Conservation (phyloP, 2,329 filamentous ascomycete species). For the Ophiostoma sp. region DNA sequence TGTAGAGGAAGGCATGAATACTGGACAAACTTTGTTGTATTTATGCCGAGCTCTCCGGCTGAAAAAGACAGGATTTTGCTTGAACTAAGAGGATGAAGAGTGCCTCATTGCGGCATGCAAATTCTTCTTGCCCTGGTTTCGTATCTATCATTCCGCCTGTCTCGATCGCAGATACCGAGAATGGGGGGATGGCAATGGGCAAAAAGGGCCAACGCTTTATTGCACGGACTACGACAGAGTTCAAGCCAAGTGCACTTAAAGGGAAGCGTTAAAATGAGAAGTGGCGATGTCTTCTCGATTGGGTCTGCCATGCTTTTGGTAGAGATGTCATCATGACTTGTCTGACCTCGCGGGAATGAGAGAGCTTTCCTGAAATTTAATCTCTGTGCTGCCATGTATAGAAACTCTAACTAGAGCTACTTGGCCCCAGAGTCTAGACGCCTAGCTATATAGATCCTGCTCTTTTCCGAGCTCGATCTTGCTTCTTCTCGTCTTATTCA, state of each 20-base stretch:
- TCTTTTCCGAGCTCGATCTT: neutral
- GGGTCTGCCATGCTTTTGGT: too few relatives aligned
- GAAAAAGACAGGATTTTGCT: neutral
- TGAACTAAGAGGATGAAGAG: neutral
- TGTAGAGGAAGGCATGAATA: neutral
- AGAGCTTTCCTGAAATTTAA: neutral
- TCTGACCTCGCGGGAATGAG: neutral
- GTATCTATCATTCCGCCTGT: neutral
- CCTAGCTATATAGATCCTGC: neutral
- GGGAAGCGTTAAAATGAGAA: too few relatives aligned
- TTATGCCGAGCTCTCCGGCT: conserved; percentile 20
- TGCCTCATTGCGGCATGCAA: neutral
- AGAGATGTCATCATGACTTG: too few relatives aligned
- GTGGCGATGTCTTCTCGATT: too few relatives aligned
- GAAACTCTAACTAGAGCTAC: neutral
- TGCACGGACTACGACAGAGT: neutral
- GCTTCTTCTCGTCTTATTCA: neutral
- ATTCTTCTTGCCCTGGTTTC: conserved; percentile 6
- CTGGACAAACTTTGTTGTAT: neutral
- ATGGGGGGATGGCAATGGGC: neutral
- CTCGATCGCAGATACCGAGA: neutral
- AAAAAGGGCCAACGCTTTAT: neutral
- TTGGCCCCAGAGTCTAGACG: neutral
- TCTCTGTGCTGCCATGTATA: neutral
- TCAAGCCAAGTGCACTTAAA: too few relatives aligned